phyloP scores from a whole-genome alignment of 176 grass and related monocot species.

The Carex kokanica region DNA sequence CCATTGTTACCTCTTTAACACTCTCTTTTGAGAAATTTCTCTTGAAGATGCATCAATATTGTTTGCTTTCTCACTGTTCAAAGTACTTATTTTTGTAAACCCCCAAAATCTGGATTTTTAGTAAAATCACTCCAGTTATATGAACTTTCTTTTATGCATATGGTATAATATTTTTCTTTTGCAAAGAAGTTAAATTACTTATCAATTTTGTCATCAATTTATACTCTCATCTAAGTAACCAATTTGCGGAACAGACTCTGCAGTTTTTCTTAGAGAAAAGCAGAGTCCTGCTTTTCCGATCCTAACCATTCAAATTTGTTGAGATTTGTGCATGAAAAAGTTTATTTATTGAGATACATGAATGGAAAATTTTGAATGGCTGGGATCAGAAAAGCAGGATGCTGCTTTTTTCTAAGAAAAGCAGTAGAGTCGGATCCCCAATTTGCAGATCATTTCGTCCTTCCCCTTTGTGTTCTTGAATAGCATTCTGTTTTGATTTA shows the following conservation, averaged over 20 bases:
- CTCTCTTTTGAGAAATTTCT: conserved; percentile 50
- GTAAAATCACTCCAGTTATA: neutral
- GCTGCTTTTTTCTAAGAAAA: too few species aligned
- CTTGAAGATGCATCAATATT: conserved; percentile 35
- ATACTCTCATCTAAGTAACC: neutral
- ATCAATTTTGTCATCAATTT: neutral
- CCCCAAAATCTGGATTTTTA: neutral
- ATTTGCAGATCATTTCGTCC: neutral
- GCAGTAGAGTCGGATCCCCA: too few species aligned
- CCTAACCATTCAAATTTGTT: too few species aligned
- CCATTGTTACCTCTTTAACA: conserved; percentile 41
- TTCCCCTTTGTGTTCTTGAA: neutral
- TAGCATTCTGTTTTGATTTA: neutral
- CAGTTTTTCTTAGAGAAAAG: too few species aligned
- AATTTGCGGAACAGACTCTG: too few species aligned
- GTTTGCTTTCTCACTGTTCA: conserved; percentile 45
- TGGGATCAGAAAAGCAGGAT: too few species aligned
- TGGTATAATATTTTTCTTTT: neutral
- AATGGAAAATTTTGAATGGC: too few species aligned
- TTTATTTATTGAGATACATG: too few species aligned
- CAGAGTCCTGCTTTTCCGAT: too few species aligned
- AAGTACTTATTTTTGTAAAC: conserved; percentile 2
- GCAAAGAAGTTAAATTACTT: neutral
- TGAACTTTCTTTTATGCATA: neutral
- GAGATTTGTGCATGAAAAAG: too few species aligned